These are phyloP conservation scores for Rugonectria rugulosa DNA, from an alignment of 2,329 filamentous ascomycete species.

Conservation along the genomic window DNA sequence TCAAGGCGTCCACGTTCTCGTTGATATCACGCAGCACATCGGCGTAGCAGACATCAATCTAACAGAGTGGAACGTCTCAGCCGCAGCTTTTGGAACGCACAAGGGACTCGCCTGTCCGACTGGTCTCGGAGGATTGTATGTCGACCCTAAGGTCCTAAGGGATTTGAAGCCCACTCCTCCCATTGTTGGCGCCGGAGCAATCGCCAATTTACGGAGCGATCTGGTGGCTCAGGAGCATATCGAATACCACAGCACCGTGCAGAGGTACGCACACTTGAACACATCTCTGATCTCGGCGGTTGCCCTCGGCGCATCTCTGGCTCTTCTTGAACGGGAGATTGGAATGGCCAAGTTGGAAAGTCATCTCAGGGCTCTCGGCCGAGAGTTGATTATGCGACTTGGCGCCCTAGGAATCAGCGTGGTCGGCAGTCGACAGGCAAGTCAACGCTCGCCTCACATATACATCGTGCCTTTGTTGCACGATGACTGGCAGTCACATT, in stretches of 20 bases:
- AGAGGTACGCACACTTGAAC: too few relatives aligned
- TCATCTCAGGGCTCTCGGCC: constrained; percentile 36
- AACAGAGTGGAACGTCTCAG: constrained; percentile 35
- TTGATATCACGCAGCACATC: constrained; percentile 43
- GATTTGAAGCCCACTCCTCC: constrained; percentile 36
- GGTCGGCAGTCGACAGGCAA: too few relatives aligned
- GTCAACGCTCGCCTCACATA: constrained; percentile 41
- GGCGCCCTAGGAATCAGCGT: constrained; percentile 14
- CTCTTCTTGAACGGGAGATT: constrained; percentile 32
- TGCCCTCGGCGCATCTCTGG: constrained; percentile 38
- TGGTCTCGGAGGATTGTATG: constrained; percentile 41
- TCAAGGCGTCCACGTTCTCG: constrained; percentile 41
- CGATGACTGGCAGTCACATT: constrained; percentile 31
- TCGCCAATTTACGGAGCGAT: constrained; percentile 28
- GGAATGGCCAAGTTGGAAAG: too few relatives aligned
- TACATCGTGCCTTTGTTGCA: constrained; percentile 36
- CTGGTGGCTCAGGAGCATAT: constrained; percentile 30
- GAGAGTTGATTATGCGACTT: constrained; percentile 35
- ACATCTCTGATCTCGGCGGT: constrained; percentile 37
- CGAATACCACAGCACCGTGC: too few relatives aligned
- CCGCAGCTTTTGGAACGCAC: constrained; percentile 43
- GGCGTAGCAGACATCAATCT: constrained; percentile 43
- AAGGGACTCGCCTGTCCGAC: constrained; percentile 44
- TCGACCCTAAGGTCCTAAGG: constrained; percentile 33
- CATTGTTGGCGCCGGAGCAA: constrained; percentile 37